Percentiles rank a stretch among this genome's conserved stretches.
phyloP scores from a whole-genome alignment of 805 yeast species.

The Monosporozyma servazzii region DNA sequence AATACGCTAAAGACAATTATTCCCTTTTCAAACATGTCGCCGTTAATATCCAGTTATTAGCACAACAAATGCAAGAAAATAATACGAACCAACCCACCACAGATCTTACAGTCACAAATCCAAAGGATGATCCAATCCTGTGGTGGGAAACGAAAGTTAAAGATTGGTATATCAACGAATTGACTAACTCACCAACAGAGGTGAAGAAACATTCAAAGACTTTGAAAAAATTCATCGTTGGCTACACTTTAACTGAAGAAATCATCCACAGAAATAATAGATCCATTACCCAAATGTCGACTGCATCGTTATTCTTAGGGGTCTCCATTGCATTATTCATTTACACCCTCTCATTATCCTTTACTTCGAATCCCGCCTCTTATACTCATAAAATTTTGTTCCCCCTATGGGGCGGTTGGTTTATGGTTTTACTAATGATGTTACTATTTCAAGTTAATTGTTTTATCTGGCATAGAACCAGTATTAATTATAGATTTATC shows the following conservation, averaged over 20 bases:
- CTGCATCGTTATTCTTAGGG: conserved; percentile 64
- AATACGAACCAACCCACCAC: conserved; percentile 10
- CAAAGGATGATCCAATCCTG: conserved; percentile 22
- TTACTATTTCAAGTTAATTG: conserved; percentile 62
- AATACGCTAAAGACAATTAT: conserved; percentile 19
- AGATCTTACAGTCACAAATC: conserved; percentile 12
- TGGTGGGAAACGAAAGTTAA: conserved; percentile 27
- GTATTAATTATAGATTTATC: conserved; percentile 84
- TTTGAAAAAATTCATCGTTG: conserved; percentile 23
- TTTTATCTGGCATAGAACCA: conserved; percentile 59
- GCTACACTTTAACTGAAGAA: conserved; percentile 26
- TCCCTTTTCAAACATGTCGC: conserved; percentile 22
- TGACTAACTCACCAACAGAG: conserved; percentile 20
- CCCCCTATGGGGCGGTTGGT: conserved; percentile 92
- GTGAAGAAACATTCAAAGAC: conserved; percentile 22
- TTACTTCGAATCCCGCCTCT: conserved; percentile 34
- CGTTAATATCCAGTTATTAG: conserved; percentile 18
- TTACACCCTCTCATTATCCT: conserved; percentile 47
- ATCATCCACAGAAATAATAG: conserved; percentile 29
- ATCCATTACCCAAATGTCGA: conserved; percentile 37
- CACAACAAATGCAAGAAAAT: conserved; percentile 19
- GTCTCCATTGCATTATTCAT: conserved; percentile 58
- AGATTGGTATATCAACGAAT: conserved; percentile 34
- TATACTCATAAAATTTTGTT: conserved; percentile 45
- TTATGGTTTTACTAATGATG: conserved; percentile 51